Conservation (phyloP, 73 alveolate species). For the Stentor coeruleus region DNA sequence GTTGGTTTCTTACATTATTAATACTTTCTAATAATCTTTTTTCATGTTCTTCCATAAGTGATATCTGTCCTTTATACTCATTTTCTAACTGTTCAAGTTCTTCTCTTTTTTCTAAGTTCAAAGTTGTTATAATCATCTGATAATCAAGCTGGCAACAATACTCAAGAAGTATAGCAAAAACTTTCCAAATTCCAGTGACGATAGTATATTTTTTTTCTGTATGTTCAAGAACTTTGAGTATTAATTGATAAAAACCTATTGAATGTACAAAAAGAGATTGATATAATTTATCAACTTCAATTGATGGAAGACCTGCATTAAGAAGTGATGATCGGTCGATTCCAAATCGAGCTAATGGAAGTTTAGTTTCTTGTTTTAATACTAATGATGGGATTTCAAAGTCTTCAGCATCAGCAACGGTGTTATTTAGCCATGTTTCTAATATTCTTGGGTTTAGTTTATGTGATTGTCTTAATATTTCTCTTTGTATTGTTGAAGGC, state of each 20-base stretch:
- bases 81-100: conserved; percentile 44
- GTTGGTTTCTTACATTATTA: not conserved
- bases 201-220: conserved; percentile 46
- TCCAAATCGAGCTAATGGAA: conserved; percentile 49
- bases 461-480: not conserved
- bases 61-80: conserved; percentile 29
- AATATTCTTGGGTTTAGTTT: conserved; percentile 51
- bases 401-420: conserved; percentile 63
- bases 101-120: conserved; percentile 43
- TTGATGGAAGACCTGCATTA: conserved; percentile 46
- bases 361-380: not conserved
- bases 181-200: conserved; percentile 58
- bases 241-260: conserved; percentile 57
- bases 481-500: not conserved
- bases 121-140: conserved; percentile 46
- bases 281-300: conserved; percentile 43
- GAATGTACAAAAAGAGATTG: conserved; percentile 57
- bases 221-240: conserved; percentile 43
- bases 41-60: conserved; percentile 21
- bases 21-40: conserved; percentile 15
- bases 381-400: conserved; percentile 48
- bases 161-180: conserved; percentile 56
- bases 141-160: conserved; percentile 62
- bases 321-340: conserved; percentile 50
- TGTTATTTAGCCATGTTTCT: conserved; percentile 61